Conservation (phyloP, 768 basidiomycete genomes). For the Trametes cingulata region DNA sequence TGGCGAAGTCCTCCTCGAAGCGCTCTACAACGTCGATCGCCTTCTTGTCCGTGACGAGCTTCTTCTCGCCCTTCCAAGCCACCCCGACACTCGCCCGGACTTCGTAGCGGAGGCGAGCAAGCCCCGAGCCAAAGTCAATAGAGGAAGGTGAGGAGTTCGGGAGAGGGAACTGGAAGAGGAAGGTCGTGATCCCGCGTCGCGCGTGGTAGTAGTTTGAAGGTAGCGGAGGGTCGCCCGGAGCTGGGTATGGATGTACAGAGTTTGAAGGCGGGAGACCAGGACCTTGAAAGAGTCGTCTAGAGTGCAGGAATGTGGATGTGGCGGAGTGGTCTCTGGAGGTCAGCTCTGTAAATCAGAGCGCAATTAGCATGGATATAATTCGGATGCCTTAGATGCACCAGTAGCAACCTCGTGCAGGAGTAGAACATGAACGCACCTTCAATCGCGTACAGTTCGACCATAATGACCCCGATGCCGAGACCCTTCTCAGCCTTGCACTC, state of each 20-base stretch:
- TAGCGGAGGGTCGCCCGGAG: slow-evolving; percentile 57
- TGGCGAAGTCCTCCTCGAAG: slow-evolving; percentile 38
- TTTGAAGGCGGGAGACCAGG: slow-evolving; percentile 83
- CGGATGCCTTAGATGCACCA: too few species aligned
- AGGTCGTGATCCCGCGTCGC: slow-evolving; percentile 73
- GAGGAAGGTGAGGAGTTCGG: slow-evolving; percentile 69
- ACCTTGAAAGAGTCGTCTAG: slow-evolving; percentile 74
- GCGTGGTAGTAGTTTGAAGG: slow-evolving; percentile 71
- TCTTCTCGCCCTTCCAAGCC: slow-evolving; percentile 71
- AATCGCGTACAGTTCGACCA: slow-evolving; percentile 74
- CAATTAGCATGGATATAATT: neutral
- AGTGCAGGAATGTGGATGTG: slow-evolving; percentile 73
- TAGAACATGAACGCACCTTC: slow-evolving; percentile 20
- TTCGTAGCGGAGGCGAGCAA: slow-evolving; percentile 73
- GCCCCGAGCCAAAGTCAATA: slow-evolving; percentile 66
- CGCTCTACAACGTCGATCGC: slow-evolving; percentile 66
- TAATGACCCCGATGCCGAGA: slow-evolving; percentile 72
- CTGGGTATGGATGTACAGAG: slow-evolving; percentile 67
- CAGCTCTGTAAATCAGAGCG: slow-evolving; percentile 49
- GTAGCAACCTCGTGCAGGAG: too few species aligned
- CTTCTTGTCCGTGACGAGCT: slow-evolving; percentile 62
- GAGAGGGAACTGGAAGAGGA: slow-evolving; percentile 76
- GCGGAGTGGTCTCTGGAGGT: slow-evolving; percentile 80
- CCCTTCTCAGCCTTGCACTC: slow-evolving; percentile 74
- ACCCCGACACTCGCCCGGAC: slow-evolving; percentile 72